Evolutionary conservation across 2,329 filamentous ascomycete genomes (phyloP), one percentile per base, ranked within the genome.

Genomic region (Volutella citrinella): DNA sequence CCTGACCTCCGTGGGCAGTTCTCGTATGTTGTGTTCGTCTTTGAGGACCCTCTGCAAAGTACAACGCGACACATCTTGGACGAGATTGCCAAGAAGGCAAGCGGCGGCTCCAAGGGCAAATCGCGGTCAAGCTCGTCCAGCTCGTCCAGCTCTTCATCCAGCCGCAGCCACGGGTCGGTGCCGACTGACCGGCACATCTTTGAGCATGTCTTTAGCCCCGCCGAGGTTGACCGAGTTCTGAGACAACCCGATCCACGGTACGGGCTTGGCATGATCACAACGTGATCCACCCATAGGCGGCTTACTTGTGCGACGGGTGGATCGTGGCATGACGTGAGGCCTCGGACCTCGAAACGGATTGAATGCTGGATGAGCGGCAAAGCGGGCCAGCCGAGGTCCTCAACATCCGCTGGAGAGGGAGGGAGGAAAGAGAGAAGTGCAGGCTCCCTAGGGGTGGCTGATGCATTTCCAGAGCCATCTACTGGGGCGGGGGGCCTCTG

Each of bases 1-100:
- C 70, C 75, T 0, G 78, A 81, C 36, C 70, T 84, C 22, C 66
- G 74, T 11, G 78, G 80, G 13, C 74, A 78, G 37, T 80, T 84
- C 49, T 58, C 67, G 32, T 73, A 76, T 44, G 74, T 82, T 19
- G 69, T 78, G 6, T 84, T 84, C 52, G 74, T 78, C 10, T 82
- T 84, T 43, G 78, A 82, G 44, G 74, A 81, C 38, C 59, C 65
- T 5, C 51, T 56, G 29, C 71, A 76, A 53, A 76, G 69, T 59
- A 78, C 74, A 1, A 58, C 64, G n/a, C 64, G 65, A 32, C 52
- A 73, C 42, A 74, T 80, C 38, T 57, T 69, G 16, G 72, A 79
- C 27, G 74, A 78, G 36, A 68, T 78, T 30, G 63, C 63, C 34
- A 78, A 76, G 49, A 78, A 77, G 36, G 56, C 57, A 52, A 62